phyloP scores from a whole-genome alignment of 23 red algal species.

The Gracilaria gracilis region DNA sequence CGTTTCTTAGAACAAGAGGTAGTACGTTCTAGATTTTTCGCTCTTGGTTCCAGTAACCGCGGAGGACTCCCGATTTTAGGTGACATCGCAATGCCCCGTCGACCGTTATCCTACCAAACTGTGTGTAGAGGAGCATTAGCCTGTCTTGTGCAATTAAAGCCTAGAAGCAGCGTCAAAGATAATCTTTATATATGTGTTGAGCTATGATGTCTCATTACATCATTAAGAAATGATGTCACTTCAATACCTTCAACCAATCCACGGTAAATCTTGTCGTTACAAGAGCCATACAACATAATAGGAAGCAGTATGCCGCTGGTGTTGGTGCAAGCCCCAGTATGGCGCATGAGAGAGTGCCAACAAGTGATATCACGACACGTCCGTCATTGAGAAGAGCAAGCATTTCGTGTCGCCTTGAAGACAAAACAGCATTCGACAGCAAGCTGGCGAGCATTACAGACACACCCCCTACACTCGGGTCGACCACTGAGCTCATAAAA shows the following conservation, averaged over 20 bases:
- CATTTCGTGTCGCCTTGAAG: conserved; percentile 22
- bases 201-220: neutral
- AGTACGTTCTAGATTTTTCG: conserved; percentile 41
- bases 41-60: neutral
- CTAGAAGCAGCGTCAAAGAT: neutral
- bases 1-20: conserved; percentile 8
- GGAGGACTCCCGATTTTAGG: neutral
- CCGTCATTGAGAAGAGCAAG: conserved; percentile 34
- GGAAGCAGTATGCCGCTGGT: neutral
- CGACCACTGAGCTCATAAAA: neutral
- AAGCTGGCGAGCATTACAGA: conserved; percentile 16
- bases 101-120: neutral
- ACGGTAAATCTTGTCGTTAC: conserved; percentile 24
- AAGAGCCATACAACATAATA: neutral
- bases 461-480: neutral
- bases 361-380: neutral
- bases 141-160: neutral
- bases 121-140: conserved; percentile 9
- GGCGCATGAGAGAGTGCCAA: conserved; percentile 12
- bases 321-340: neutral
- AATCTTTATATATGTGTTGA: neutral
- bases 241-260: conserved; percentile 5
- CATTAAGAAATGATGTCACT: neutral
- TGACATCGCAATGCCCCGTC: neutral
- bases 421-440: neutral